These are phyloP conservation scores for Myochromella boudieri DNA, from an alignment of 768 basidiomycete genomes.

Conservation along the genomic window DNA sequence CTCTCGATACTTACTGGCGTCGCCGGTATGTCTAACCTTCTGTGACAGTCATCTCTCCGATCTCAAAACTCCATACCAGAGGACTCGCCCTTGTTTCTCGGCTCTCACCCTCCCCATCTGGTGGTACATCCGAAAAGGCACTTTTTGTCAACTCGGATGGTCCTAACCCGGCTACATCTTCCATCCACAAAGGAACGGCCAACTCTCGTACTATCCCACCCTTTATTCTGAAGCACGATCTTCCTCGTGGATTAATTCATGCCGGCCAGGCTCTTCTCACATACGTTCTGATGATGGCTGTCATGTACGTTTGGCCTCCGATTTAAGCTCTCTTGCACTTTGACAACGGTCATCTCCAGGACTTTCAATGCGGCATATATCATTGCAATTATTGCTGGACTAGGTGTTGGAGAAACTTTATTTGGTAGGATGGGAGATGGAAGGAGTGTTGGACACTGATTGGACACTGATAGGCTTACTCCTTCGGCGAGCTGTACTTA, in stretches of 20 bases:
- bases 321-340: background rate
- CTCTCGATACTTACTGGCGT: constrained; percentile 58
- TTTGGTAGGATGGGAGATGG: constrained; percentile 56
- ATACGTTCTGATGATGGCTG: constrained; percentile 77
- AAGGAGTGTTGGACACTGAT: constrained; percentile 10
- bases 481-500: background rate
- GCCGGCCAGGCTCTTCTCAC: constrained; percentile 60
- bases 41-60: background rate
- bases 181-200: too few relatives aligned
- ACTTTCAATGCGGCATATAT: constrained; percentile 81
- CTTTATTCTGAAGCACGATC: constrained; percentile 67
- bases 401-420: constrained; percentile 71
- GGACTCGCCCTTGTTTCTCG: constrained; percentile 13
- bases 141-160: constrained; percentile 5
- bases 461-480: background rate
- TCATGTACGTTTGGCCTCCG: constrained; percentile 64
- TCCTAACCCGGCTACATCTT: background rate
- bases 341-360: constrained; percentile 43
- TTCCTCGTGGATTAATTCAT: constrained; percentile 67
- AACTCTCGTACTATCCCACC: constrained; percentile 52
- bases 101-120: background rate
- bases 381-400: constrained; percentile 67
- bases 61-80: constrained; percentile 7
- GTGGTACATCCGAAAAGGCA: constrained; percentile 8
- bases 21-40: constrained; percentile 41